Evolutionary conservation across 225 moss, liverwort and hornwort species (phyloP), one percentile per base, ranked within the genome.

Genomic region (Asterella californica): DNA sequence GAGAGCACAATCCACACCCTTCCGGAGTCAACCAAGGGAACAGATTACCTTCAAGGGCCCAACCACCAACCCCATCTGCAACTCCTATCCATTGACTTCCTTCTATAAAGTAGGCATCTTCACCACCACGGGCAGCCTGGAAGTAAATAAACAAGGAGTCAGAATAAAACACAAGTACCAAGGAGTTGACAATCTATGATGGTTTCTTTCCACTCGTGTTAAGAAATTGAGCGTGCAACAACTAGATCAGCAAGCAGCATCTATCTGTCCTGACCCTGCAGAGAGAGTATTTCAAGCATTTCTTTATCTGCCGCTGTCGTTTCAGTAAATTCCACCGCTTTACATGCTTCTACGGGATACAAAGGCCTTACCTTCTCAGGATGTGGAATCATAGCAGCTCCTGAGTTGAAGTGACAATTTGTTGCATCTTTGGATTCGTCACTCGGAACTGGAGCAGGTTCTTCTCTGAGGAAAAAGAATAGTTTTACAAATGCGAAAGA

Each of bases 11-110:
- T 12, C 10, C 45, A n/a, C 10, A 46, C 7, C 24, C 47, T 49
- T 10, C 25, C 12, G n/a, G 27, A 72, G 47, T 6, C 25, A 24
- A 72, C 48, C 21, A 47, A 42, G n/a, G n/a, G n/a, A 10, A 61
- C 8, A 76, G 60, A 66, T 83, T 84, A 99, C 97, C 99, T 79
- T 88, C 90, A 18, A 87, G 86, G 70, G 90, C 90, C 99, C 99
- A 99, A 78, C 95, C 93, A 82, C 99, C 95, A 77, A 99, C 95
- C 71, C 99, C 99, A 86, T 99, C 99, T 64, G 99, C 93, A 82
- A 99, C 92, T 83, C 99, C 99, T 77, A 99, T 91, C 99, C 95
- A 99, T 32, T 85, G 90, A 75, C 76, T 87, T 42, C 93, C 99
- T 79, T 93, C 95, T 79, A 95, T 95, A 72, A 99, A 99, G 84